phyloP scores from a whole-genome alignment of 2,329 filamentous ascomycete genomes.

The Fusarium albidum region DNA sequence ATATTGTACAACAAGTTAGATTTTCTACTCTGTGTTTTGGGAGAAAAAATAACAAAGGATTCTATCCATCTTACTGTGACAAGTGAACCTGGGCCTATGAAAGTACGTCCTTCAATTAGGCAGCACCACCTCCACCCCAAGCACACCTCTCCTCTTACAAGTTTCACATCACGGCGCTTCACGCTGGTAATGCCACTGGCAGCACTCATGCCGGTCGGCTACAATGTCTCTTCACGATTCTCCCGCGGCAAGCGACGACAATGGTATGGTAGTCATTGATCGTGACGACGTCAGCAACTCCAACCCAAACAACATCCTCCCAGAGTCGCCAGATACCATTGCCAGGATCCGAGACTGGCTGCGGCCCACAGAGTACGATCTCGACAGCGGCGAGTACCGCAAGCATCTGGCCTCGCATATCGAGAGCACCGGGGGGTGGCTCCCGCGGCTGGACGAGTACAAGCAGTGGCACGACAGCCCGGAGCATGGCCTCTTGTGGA shows the following conservation, averaged over 20 bases:
- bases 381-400: slow-evolving; percentile 28
- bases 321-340: slow-evolving; percentile 37
- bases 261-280: slow-evolving; percentile 19
- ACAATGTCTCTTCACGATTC: neutral
- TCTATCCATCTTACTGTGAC: too few species aligned
- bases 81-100: too few species aligned
- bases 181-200: too few species aligned
- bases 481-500: slow-evolving; percentile 32
- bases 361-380: slow-evolving; percentile 26
- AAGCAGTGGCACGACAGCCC: slow-evolving; percentile 13
- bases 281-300: slow-evolving; percentile 41
- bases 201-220: neutral
- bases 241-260: slow-evolving; percentile 8
- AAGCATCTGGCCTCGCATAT: slow-evolving; percentile 29
- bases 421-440: slow-evolving; percentile 25
- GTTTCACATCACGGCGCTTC: too few species aligned
- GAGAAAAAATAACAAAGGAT: too few species aligned
- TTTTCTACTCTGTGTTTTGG: too few species aligned
- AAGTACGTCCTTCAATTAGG: too few species aligned
- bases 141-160: too few species aligned
- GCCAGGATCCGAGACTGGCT: slow-evolving; percentile 32
- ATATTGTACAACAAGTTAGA: too few species aligned
- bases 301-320: slow-evolving; percentile 45
- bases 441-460: slow-evolving; percentile 11
- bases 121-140: too few species aligned